Evolutionary conservation across 768 basidiomycete genomes (phyloP), one percentile per base, ranked within the genome.

Genomic region (Mycena olivaceomarginata): DNA sequence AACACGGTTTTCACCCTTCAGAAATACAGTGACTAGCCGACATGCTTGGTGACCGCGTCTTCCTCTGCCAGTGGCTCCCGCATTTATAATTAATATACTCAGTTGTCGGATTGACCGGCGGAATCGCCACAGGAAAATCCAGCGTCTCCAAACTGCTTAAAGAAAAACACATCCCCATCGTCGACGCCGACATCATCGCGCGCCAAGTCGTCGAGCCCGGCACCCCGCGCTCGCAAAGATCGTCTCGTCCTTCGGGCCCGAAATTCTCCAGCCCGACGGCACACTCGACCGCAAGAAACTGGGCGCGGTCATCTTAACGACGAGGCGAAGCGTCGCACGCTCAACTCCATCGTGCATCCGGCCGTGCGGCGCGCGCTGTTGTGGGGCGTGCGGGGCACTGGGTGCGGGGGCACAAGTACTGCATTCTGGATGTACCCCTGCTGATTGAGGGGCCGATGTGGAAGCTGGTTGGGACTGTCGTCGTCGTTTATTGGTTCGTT

Each of bases 31-130:
- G 18, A 56, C 16, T 40, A 15, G 15, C 37, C 15, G 25, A 51
- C 41, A 79, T 79, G 78, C 75, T 79, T 66, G 78, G 78, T 79
- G 65, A 71, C 45, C 66, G 6, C 37, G 37, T 20, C 8, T 4
- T 31, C 53, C 4, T 20, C 51, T 31, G 31, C 31, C 31, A 31
- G 31, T 31, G 31, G 31, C n/a, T 6, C 20, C 16, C 12, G 8
- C 16, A 18, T 63, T 11, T 41, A 25, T 40, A 25, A 4, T 65
- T 77, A 53, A 71, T 41, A 59, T 40, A 43, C 15, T 22, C 68
- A 98, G 98, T 99, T 74, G 91, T 98, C 77, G 98, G 98, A 53
- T 91, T 99, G 25, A 99, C 98, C 40, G 98, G 98, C 10, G 97
- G 98, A 2, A 99, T 99, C 74, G 96, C 97, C 25, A 97, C 97